Evolutionary conservation across 176 grass and related monocot species (phyloP).

Genomic region (Cenchrus purpureus): DNA sequence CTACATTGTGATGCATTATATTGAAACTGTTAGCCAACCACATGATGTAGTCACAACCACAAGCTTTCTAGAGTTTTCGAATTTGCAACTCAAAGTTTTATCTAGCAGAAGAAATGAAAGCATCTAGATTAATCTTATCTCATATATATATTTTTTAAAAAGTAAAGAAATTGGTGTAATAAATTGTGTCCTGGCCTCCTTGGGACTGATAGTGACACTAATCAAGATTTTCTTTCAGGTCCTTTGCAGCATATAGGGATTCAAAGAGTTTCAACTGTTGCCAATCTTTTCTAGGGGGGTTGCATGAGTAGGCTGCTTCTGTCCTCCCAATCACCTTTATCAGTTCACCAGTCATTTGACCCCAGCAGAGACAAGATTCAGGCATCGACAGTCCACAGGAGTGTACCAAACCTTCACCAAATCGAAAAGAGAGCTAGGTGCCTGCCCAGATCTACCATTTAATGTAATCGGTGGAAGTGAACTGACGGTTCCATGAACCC

Average conservation of each 20-base stretch:
- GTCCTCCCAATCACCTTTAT: background rate
- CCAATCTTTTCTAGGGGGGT: background rate
- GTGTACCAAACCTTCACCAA: slow-evolving; percentile 35
- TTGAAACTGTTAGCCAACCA: background rate
- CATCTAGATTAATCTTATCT: background rate
- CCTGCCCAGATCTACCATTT: background rate
- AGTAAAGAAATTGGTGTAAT: background rate
- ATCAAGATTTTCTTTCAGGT: background rate
- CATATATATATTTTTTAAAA: background rate
- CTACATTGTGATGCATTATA: background rate
- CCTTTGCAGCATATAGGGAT: background rate
- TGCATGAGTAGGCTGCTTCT: background rate
- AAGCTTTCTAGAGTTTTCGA: background rate
- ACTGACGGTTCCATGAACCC: background rate
- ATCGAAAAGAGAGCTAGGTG: background rate
- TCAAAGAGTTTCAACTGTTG: background rate
- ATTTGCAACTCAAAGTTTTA: background rate
- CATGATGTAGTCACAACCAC: background rate
- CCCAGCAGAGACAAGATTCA: background rate
- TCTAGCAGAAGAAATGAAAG: background rate
- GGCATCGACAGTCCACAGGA: background rate
- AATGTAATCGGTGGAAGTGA: slow-evolving; percentile 3
- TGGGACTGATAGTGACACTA: background rate
- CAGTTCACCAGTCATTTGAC: slow-evolving; percentile 35
- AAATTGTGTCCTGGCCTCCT: background rate